Evolutionary conservation across 495 filamentous ascomycete species (phyloP), one percentile per base, ranked within the genome.

Genomic region (Viridothelium virens): DNA sequence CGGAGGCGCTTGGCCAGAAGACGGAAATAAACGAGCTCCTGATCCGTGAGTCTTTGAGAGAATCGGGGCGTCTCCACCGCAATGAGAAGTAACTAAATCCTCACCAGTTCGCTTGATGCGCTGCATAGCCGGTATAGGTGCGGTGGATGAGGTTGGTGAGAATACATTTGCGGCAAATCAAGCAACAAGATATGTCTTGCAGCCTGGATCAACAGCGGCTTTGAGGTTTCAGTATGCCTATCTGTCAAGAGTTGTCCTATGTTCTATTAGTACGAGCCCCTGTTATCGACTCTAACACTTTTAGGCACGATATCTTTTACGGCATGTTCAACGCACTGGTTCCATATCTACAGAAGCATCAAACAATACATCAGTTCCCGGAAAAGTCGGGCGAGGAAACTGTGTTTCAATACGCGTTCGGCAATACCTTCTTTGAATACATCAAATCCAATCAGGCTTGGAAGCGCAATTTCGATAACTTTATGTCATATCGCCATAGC

Each of bases 391-490:
- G 31, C 9, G 41, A 36, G 25, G 50, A 65, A 36, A 63, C 61
- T 66, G 63, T 59, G 6, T 46, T 69, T 31, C 31, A 66, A 34
- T 53, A 66, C 44, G 59, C 64, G 36, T 69, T 66, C 50, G 67
- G 67, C 12, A 47, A 46, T 46, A 47, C 47, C 11, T 10, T 69
- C 25, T 69, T 31, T 25, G 53, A 39, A 6, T 63, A 61, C 25
- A 36, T 66, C 18, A 39, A 65, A 50, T 62, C n/a, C n/a, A 41
- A 69, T 53, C 11, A 38, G 18, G 50, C 62, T 12, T 56, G 53
- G 18, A 65, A 65, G 36, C 33, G 18, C 11, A 50, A 6, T 39
- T 69, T 69, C 56, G 67, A 69, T 41, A 25, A 25, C 31, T 69
- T 62, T 36, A 69, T 69, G 67, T 46, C 65, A 39, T 39, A 56